Evolutionary conservation across 768 basidiomycete genomes (phyloP), one percentile per base, ranked within the genome.

Genomic region (Russula earlei): DNA sequence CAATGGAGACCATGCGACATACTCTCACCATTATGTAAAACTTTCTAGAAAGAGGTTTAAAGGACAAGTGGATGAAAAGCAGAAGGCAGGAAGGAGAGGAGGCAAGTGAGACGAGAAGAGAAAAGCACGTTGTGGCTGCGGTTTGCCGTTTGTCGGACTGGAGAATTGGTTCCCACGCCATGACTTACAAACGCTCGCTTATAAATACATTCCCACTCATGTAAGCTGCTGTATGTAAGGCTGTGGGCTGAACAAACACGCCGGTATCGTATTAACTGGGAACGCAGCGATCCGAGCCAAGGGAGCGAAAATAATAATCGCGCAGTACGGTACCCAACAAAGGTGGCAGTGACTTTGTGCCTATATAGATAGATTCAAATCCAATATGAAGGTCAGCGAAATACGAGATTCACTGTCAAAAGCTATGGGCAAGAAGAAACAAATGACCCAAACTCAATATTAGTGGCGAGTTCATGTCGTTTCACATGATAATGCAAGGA

Each of bases 401-500:
- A 49, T 54, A 58, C 20, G 27, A 48, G 31, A 47, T 25, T 19
- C 55, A 25, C n/a, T 19, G 31, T 36, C 31, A 53, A 34, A 42
- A 11, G 20, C 33, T 40, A 56, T 42, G n/a, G 22, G 29, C 29
- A 52, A 22, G 14, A 49, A 43, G 41, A 43, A 44, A 58, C 20
- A 34, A 54, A 53, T 27, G 46, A 25, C 38, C 17, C 25, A 31
- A n/a, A 46, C n/a, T n/a, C n/a, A n/a, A n/a, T n/a, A n/a, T n/a
- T n/a, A 31, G 19, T 31, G 36, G 22, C 15, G n/a, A 29, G 42
- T 33, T 6, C 31, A 11, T 33, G 19, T 29, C 29, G 12, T 55
- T 47, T 72, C 66, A 75, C 72, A 72, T 72, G 47, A 76, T 60
- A 42, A 70, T 66, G 56, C 75, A 76, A 43, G 64, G 61, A 56